Conservation (phyloP, 495 filamentous ascomycete species). For the Achaetomiella virescens region DNA sequence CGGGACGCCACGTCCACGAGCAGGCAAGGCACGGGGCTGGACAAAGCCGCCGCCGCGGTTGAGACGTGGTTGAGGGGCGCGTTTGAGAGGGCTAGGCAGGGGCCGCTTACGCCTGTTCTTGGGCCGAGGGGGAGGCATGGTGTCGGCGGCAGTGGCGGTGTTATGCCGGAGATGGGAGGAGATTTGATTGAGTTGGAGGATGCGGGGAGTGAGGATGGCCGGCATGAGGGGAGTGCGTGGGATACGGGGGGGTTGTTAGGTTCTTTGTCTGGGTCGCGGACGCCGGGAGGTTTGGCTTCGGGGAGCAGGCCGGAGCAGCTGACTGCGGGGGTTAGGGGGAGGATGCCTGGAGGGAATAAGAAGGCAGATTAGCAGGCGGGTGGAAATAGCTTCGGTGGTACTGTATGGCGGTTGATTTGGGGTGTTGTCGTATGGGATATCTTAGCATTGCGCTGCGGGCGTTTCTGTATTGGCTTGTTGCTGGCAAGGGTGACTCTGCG, state of each 20-base stretch:
- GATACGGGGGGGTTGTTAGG: slow-evolving; percentile 16
- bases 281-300: slow-evolving; percentile 15
- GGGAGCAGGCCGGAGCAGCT: slow-evolving; percentile 27
- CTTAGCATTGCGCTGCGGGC: slow-evolving; percentile 8
- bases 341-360: slow-evolving; percentile 18
- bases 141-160: slow-evolving; percentile 21
- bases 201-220: slow-evolving; percentile 47
- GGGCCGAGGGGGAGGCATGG: slow-evolving; percentile 32
- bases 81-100: slow-evolving; percentile 47
- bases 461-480: not conserved
- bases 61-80: slow-evolving; percentile 85
- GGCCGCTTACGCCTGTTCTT: slow-evolving; percentile 42
- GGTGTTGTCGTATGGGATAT: slow-evolving; percentile 6
- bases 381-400: too few species aligned
- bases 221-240: slow-evolving; percentile 13
- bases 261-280: not conserved
- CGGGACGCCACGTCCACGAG: slow-evolving; percentile 30
- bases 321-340: slow-evolving; percentile 15
- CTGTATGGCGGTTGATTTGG: not conserved
- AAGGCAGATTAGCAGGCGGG: slow-evolving; percentile 27
- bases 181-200: slow-evolving; percentile 87
- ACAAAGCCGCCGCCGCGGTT: slow-evolving; percentile 76
- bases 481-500: not conserved
- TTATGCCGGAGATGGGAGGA: slow-evolving; percentile 32
- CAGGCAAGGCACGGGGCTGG: slow-evolving; percentile 47